A percentile compares a stretch with the other conserved stretches of the same genome.
These are phyloP conservation scores for Mycena capillaripes DNA, from an alignment of 768 basidiomycete species.

Conservation along the genomic window DNA sequence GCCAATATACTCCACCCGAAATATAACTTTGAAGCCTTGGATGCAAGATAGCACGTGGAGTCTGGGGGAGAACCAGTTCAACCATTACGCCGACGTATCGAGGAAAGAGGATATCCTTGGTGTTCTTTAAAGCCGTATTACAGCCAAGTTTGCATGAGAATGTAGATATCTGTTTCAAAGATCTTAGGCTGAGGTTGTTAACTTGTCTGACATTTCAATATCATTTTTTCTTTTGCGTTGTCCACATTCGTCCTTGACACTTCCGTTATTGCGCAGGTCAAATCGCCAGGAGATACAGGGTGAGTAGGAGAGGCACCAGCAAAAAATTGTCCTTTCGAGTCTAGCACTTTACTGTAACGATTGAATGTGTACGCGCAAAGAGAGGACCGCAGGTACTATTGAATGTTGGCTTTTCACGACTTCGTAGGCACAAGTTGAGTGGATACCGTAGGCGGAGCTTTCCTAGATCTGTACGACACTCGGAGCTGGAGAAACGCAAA, in stretches of 20 bases:
- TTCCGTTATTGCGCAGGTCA: background rate
- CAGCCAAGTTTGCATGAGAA: no score
- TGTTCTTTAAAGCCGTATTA: no score
- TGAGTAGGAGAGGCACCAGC: conserved; percentile 10
- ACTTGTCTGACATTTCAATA: no score
- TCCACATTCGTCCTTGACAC: background rate
- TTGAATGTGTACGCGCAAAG: background rate
- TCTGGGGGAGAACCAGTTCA: background rate
- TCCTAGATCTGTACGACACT: no score
- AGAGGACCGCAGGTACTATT: no score
- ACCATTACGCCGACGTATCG: background rate
- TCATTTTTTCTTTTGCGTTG: background rate
- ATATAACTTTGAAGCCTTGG: background rate
- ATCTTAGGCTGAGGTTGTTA: no score
- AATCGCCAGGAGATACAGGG: conserved; percentile 2
- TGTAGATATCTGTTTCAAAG: no score
- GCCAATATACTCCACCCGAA: background rate
- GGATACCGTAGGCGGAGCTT: no score
- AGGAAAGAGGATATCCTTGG: background rate
- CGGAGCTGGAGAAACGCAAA: no score
- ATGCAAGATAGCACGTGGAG: background rate
- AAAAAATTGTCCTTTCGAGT: background rate
- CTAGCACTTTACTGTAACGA: background rate
- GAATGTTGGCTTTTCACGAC: no score
- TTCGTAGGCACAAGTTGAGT: no score